Base-by-base conservation (phyloP, 129 eudicot genomes). In the Chrysanthemum seticuspe region DNA sequence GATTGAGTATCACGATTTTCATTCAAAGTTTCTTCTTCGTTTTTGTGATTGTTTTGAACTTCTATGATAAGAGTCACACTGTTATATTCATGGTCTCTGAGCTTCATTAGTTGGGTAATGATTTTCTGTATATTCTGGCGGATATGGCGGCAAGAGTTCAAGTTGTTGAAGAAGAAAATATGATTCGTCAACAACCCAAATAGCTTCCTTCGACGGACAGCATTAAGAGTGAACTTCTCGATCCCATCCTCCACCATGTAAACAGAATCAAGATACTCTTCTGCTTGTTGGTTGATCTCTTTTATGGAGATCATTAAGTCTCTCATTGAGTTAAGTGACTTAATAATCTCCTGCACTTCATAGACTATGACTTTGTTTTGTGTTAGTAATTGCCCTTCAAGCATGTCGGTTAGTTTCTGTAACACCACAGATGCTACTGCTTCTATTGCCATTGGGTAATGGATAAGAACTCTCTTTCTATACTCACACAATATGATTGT, bases 391-490 rank as follows among this genome's bases (percentile, higher is more conserved):
- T 76, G 75, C 25, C 58, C 80, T 27, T 71, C 36, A 5, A 80
- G 68, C 85, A 80, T 63, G 51, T 84, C 80, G 2, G 23, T 77
- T 21, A 84, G 85, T 51, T 80, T 84, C 73, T 77, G 78, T 58
- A 80, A 50, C 47, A 84, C 80, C 62, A 80, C 82, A 6, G 71
- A 62, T 13, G 62, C 76, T 1, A 84, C 80, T 18, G 88, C 77
- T 47, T 73, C 82, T 23, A 84, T 52, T 1, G 77, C 88, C 88
- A 80, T 84, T 56, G 49, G 50, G 21, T 21, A 5, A 25, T 52
- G 12, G 52, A 68, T 58, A 11, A 10, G 12, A 71, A 44, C 54
- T 10, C 72, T 71, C 27, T 54, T 13, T 27, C 29, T 3, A 14
- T 23, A 7, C 13, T 14, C 4, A 12, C 3, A 16, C 13, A 10